Evolutionary conservation across 2,329 filamentous ascomycete species (phyloP).

Genomic region (Fusarium xylarioides): DNA sequence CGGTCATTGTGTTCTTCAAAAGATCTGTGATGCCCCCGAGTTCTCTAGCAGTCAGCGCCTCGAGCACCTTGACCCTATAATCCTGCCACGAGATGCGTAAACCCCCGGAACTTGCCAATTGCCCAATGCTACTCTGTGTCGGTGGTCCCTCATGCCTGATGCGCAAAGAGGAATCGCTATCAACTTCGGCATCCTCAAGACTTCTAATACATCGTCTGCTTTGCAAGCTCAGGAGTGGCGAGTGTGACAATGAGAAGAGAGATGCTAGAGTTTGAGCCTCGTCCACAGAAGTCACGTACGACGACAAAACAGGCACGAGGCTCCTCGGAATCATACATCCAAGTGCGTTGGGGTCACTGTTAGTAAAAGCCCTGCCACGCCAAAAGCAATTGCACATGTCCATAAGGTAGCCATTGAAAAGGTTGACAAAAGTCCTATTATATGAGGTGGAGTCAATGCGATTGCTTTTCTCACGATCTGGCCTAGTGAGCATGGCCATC

Average conservation of each 20-base stretch:
- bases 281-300: slow-evolving; percentile 61
- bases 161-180: slow-evolving; percentile 50
- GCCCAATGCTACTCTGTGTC: slow-evolving; percentile 70
- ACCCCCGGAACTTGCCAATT: slow-evolving; percentile 72
- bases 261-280: slow-evolving; percentile 56
- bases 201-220: slow-evolving; percentile 64
- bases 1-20: slow-evolving; percentile 84
- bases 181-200: slow-evolving; percentile 64
- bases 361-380: slow-evolving; percentile 76
- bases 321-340: slow-evolving; percentile 60
- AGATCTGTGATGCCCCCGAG: slow-evolving; percentile 73
- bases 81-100: slow-evolving; percentile 75
- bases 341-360: slow-evolving; percentile 68
- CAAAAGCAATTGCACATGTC: slow-evolving; percentile 87
- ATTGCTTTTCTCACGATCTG: slow-evolving; percentile 39
- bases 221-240: slow-evolving; percentile 64
- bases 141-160: slow-evolving; percentile 73
- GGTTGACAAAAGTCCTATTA: slow-evolving; percentile 67
- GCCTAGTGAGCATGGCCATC: slow-evolving; percentile 60
- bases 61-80: slow-evolving; percentile 77
- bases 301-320: slow-evolving; percentile 56
- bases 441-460: slow-evolving; percentile 55
- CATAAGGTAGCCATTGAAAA: slow-evolving; percentile 87
- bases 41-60: slow-evolving; percentile 70
- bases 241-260: slow-evolving; percentile 67